These are phyloP conservation scores for Alternaria panax DNA, from an alignment of 2,329 filamentous ascomycete genomes.

Conservation along the genomic window DNA sequence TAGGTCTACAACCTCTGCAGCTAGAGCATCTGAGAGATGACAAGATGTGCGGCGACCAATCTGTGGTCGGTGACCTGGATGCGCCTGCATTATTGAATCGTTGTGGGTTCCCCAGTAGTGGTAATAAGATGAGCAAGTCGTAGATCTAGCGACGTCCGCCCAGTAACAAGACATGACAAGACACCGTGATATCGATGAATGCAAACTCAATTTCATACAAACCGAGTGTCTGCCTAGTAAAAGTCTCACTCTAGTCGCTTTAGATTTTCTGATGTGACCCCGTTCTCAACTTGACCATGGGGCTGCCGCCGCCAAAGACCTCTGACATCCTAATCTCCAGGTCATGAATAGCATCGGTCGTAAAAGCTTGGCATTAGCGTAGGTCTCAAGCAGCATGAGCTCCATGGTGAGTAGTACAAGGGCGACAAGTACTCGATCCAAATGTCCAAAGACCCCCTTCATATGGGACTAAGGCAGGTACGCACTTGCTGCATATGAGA, in stretches of 20 bases:
- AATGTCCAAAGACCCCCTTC: not conserved
- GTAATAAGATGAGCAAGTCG: not conserved
- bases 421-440: not conserved
- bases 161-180: not conserved
- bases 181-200: not conserved
- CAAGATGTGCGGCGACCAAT: not conserved
- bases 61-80: not conserved
- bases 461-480: not conserved
- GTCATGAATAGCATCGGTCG: not conserved
- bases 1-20: not conserved
- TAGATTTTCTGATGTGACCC: not conserved
- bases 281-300: too few species aligned
- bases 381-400: not conserved
- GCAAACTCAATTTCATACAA: not conserved
- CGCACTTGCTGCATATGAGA: not conserved
- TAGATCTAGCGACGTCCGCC: not conserved
- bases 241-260: not conserved
- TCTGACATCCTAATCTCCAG: not conserved
- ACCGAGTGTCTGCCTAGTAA: not conserved
- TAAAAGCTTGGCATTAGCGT: not conserved
- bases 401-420: not conserved
- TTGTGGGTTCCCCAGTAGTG: not conserved
- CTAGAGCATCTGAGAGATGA: not conserved
- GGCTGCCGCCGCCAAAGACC: not conserved
- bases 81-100: not conserved